phyloP scores from a whole-genome alignment of 192 early-diverging fungal species.

The Coemansia sp. region DNA sequence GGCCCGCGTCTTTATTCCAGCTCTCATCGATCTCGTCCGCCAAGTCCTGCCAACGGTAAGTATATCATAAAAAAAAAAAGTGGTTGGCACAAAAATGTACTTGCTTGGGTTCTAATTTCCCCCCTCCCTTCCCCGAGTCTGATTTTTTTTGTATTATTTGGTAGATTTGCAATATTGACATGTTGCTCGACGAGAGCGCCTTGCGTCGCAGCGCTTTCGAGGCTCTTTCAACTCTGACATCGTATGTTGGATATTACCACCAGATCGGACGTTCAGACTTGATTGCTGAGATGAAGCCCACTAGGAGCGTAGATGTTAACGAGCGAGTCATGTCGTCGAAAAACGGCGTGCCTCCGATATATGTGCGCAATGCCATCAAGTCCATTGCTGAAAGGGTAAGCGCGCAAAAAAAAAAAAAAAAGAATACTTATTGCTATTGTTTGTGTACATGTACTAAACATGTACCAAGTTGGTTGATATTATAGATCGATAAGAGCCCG shows the following conservation, averaged over 20 bases:
- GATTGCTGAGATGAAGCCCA: conserved; percentile 5
- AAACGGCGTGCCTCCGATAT: neutral
- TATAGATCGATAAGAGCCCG: conserved; percentile 35
- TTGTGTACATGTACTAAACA: neutral
- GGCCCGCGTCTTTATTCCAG: conserved; percentile 43
- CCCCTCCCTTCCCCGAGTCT: too few species aligned
- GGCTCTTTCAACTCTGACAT: conserved; percentile 28
- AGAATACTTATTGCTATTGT: neutral
- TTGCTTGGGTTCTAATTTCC: neutral
- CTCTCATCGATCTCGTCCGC: conserved; percentile 31
- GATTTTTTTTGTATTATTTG: neutral
- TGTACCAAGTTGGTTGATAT: neutral
- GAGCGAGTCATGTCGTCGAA: conserved; percentile 12
- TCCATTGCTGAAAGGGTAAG: conserved; percentile 15
- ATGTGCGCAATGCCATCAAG: conserved; percentile 5
- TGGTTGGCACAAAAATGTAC: conserved; percentile 6
- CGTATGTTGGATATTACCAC: conserved; percentile 49
- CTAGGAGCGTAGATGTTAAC: neutral
- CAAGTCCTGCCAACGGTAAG: conserved; percentile 45
- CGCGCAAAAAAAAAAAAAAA: neutral
- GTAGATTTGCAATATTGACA: neutral
- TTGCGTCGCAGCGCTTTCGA: conserved; percentile 30
- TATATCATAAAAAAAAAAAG: neutral
- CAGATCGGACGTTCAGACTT: conserved; percentile 25
- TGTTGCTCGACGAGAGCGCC: conserved; percentile 19